Evolutionary conservation across 2,329 filamentous ascomycete species (phyloP), one percentile per base, ranked within the genome.

Genomic region (Fonsecaea multimorphosa): DNA sequence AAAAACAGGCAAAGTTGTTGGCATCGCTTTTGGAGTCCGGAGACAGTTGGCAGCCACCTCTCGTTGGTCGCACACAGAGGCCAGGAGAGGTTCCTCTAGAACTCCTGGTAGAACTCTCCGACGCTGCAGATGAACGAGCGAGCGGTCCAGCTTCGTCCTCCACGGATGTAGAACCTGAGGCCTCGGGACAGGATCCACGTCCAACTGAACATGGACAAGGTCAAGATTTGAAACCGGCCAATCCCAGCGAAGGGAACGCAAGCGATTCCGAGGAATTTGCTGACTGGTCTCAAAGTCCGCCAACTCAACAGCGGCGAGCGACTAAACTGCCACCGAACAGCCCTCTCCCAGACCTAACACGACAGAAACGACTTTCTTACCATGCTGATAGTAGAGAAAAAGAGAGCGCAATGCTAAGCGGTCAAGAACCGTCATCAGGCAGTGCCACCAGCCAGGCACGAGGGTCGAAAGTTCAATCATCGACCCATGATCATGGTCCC

Each of bases 31-130:
- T 72, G 6, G 64, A 67, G 4, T 61, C 56, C 9, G 66, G 71
- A 14, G 60, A 67, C 3, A 74, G 36, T n/a, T 77, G 55, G 75
- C 72, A 56, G 63, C 74, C 19, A 27, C 62, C 71, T 22, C 66
- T 68, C 55, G 64, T 68, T 12, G 71, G 71, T 36, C 62, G 54
- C 2, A 31, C 53, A 12, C 24, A 24, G n/a, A 65, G 58, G 51
- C 65, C 56, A 29, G 71, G 71, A 29, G 59, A 67, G 22, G 44
- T 71, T 11, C 70, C 68, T 29, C 16, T 62, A 31, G 14, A 16
- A 22, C 58, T 69, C 16, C 51, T 67, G 22, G 60, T 68, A 22
- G 24, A 24, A 7, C 44, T 68, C 46, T 64, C 40, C 12, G 38
- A 60, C 38, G 29, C 49, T 24, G 61, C 69, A 34, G 61, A 68